These are phyloP conservation scores for Raphanus sativus DNA, from an alignment of 345 rosid genomes.

Conservation along the genomic window DNA sequence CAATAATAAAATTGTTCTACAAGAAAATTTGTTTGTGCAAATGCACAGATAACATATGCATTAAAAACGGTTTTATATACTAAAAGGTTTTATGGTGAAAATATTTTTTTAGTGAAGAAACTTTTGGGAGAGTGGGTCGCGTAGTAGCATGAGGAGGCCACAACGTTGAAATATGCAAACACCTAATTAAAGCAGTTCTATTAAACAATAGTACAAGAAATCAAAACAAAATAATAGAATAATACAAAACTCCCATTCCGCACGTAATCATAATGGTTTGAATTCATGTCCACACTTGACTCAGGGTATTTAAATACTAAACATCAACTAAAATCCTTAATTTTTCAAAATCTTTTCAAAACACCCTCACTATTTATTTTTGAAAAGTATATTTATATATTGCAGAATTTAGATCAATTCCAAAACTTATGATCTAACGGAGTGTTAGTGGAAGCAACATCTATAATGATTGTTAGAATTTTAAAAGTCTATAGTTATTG, in stretches of 20 bases:
- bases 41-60: slow-evolving; percentile 8
- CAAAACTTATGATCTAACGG: neutral
- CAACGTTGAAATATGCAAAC: slow-evolving; percentile 40
- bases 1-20: neutral
- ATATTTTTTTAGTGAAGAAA: neutral
- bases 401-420: neutral
- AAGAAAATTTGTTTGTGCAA: neutral
- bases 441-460: too few relatives aligned
- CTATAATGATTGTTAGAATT: too few relatives aligned
- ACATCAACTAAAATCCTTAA: slow-evolving; percentile 1
- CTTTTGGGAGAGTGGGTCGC: slow-evolving; percentile 44
- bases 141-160: slow-evolving; percentile 44
- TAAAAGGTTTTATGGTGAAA: slow-evolving; percentile 17
- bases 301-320: slow-evolving; percentile 16
- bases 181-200: slow-evolving; percentile 35
- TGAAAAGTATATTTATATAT: neutral
- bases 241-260: slow-evolving; percentile 35
- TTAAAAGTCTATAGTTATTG: too few relatives aligned
- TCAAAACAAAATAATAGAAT: slow-evolving; percentile 27
- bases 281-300: slow-evolving; percentile 29
- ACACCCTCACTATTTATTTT: neutral
- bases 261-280: slow-evolving; percentile 41
- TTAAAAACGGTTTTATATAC: slow-evolving; percentile 6
- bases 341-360: slow-evolving; percentile 8
- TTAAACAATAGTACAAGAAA: slow-evolving; percentile 17